Base-by-base conservation (phyloP, 352 stramenopile genomes). In the Phytopythium montanum region DNA sequence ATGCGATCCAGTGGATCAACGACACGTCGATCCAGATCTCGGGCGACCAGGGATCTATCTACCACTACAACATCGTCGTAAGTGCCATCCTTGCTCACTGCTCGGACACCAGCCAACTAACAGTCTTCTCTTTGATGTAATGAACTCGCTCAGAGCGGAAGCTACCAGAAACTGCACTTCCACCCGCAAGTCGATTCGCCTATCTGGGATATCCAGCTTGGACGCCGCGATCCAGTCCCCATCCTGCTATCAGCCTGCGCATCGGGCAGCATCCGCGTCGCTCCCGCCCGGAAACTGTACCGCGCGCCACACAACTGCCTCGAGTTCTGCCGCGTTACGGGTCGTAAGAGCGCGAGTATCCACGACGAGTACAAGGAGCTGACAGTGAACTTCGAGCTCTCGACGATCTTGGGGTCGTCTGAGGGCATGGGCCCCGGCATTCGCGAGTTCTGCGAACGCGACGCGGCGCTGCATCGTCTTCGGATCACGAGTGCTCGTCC, bases 141-240 rank as follows among this genome's bases (percentile, higher is more conserved):
- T 14, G 18, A 44, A 51, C 14, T 4, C 23, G 19, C 7, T n/a
- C 60, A 94, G 81, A 90, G 66, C 60, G 85, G 85, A 12, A 90
- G 78, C 56, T 88, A 87, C 53, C 81, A 91, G 60, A 88, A 92
- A 44, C 69, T 95, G 18, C 80, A 91, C 49, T 90, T 81, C 39
- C 86, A 95, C 50, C 82, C 86, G 8, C 86, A 95, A 56, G 76
- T 92, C 52, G 86, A 95, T 49, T 93, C 84, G 2, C 86, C 86
- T 1, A 79, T 95, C 25, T 95, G 86, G 86, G 81, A 92, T 61
- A 62, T 92, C 14, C 75, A 88, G 54, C 81, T 92, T 51, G 79
- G 69, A 29, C 80, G 81, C 5, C 66, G 63, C 21, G 65, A 70
- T 2, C 54, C 64, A 3, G 59, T 79, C 2, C 79, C 85, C 3